A percentile compares a stretch with the other conserved stretches of the same genome.
These are phyloP conservation scores for Pyrus communis DNA, from an alignment of 306 rosid genomes.

Conservation along the genomic window DNA sequence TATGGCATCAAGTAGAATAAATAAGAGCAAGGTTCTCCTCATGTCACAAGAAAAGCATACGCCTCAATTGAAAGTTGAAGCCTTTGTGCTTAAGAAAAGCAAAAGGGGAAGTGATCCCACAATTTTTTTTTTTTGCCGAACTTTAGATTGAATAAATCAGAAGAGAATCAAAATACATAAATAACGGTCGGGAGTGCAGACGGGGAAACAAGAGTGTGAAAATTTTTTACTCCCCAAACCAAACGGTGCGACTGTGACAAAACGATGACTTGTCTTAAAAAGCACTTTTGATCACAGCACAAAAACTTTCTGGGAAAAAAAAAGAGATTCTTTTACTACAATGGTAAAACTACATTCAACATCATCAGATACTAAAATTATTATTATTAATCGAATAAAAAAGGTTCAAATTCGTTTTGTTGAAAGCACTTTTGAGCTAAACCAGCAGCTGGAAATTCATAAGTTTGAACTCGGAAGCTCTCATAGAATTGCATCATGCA, in stretches of 20 bases:
- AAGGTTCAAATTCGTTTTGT: not conserved
- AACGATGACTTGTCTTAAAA: not conserved
- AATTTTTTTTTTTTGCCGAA: too few species aligned
- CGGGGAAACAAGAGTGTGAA: not conserved
- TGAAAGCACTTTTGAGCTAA: not conserved
- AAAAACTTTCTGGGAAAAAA: not conserved
- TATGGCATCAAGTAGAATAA: not conserved
- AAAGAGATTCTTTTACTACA: not conserved
- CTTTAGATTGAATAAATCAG: not conserved
- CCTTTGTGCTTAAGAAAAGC: not conserved
- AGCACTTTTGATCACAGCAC: not conserved
- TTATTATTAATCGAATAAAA: not conserved
- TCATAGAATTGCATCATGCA: not conserved
- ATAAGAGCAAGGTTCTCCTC: not conserved
- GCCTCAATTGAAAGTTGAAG: not conserved
- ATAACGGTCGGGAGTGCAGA: fast-evolving
- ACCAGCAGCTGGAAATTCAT: not conserved
- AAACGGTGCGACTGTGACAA: not conserved
- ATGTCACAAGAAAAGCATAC: not conserved
- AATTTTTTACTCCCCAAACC: not conserved
- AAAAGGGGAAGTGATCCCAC: not conserved
- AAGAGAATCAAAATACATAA: not conserved
- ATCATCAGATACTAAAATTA: not conserved
- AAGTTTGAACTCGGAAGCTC: not conserved
- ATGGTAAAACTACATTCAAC: not conserved